Conservation (phyloP, 1,284 basidiomycete species). For the Peniophora sp. region DNA sequence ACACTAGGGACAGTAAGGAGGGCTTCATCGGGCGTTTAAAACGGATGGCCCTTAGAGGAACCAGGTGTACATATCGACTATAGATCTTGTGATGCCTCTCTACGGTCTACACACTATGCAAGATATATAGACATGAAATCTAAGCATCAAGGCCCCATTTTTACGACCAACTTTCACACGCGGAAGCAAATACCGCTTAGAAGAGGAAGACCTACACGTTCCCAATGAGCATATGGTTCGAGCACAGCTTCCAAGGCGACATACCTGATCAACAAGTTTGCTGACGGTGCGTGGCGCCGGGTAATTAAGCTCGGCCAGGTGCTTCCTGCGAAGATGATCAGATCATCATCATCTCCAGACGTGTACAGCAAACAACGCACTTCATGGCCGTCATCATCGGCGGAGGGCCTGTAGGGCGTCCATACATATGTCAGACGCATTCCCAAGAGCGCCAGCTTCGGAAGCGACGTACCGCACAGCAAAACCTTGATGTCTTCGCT, state of each 20-base stretch:
- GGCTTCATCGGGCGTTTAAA: too few species aligned
- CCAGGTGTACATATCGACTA: too few species aligned
- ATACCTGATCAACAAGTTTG: constrained; percentile 87
- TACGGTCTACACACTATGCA: too few species aligned
- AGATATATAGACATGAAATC: too few species aligned
- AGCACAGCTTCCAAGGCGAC: constrained; percentile 7
- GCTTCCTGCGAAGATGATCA: constrained; percentile 50
- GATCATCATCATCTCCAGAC: constrained; percentile 6
- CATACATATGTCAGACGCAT: background rate
- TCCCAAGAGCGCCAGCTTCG: background rate
- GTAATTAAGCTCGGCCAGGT: constrained; percentile 83
- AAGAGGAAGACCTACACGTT: constrained; percentile 52
- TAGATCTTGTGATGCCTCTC: too few species aligned
- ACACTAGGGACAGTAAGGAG: too few species aligned
- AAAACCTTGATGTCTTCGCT: constrained; percentile 72
- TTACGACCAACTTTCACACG: too few species aligned
- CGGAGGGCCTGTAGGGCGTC: constrained; percentile 60
- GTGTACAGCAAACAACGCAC: constrained; percentile 36
- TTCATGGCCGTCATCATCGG: constrained; percentile 98
- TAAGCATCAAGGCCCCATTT: too few species aligned
- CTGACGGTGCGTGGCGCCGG: constrained; percentile 84
- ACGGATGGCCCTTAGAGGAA: too few species aligned
- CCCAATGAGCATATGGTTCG: background rate
- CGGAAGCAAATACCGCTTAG: too few species aligned
- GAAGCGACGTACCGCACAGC: constrained; percentile 62